Base-by-base conservation (phyloP, 352 stramenopile genomes). In the Phytophthora brassicae region DNA sequence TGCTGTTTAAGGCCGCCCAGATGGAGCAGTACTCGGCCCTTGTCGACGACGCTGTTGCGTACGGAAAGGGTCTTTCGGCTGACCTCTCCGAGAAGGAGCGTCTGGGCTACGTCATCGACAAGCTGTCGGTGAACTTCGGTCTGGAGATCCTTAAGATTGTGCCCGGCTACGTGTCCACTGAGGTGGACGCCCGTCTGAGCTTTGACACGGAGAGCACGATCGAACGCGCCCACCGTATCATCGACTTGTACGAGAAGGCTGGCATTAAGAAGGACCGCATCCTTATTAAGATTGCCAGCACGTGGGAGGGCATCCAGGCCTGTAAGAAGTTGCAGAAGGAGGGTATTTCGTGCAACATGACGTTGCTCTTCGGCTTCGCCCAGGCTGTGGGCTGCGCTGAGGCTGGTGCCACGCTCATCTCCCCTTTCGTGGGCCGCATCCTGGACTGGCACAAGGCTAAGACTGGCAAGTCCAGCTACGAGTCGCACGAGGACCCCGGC, bases 291-390 rank as follows among this genome's bases (percentile, higher is more conserved):
- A 91, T 99, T 56, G 96, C 96, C 20, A 96, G 79, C 31, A 99
- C 96, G n/a, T 99, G 96, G 96, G 96, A 99, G 69, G 96, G 96
- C 17, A 99, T 99, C 72, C 87, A 98, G 77, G 96, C 97, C 8
- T 97, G 94, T 52, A 94, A 97, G 71, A 71, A 97, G 36, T 81
- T 99, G 46, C 92, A 99, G 79, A 63, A 91, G 64, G 96, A 99
- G 66, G 97, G 96, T 46, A 99, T 99, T 68, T 89, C 91, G 59
- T 99, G 97, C 76, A 99, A 99, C 81, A 96, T 99, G 77, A 99
- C 97, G 24, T 81, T 99, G 43, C 79, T 99, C 35, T 99, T 99
- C 77, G 95, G 90, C 48, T 98, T 99, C 53, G 79, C 95, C 39
- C 97, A 99, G 84, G 97, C 97, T 9, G 96, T 97, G 35, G 72